Conservation (phyloP, 371 early-diverging fungal genomes). For the Mortierella polycephala region DNA sequence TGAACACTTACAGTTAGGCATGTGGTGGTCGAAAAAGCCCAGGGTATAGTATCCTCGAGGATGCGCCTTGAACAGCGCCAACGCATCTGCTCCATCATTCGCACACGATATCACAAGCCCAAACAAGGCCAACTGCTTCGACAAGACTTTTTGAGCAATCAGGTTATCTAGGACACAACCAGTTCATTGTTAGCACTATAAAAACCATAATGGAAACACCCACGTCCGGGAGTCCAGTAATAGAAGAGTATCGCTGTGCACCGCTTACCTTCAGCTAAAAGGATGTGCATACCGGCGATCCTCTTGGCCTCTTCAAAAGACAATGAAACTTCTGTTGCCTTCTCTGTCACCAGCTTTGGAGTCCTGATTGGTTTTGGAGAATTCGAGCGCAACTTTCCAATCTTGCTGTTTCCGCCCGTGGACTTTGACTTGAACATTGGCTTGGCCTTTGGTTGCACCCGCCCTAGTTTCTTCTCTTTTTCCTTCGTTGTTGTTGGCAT, state of each 20-base stretch:
- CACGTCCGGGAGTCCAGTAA: background rate
- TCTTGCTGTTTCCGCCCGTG: conserved; percentile 9
- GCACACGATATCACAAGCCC: conserved; percentile 50
- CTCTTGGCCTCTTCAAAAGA: conserved; percentile 42
- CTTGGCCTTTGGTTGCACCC: background rate
- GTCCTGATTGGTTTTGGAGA: conserved; percentile 45
- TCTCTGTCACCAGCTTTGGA: conserved; percentile 41
- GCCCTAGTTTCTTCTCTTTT: background rate
- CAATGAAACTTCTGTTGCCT: conserved; percentile 39
- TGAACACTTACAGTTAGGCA: conserved; percentile 41
- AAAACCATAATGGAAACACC: too few relatives aligned
- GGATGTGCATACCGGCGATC: conserved; percentile 46
- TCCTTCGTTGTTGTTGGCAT: background rate
- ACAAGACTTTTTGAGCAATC: conserved; percentile 47
- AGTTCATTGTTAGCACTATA: too few relatives aligned
- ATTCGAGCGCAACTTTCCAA: conserved; percentile 25
- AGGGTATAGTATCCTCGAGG: conserved; percentile 47
- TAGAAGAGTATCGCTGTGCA: background rate
- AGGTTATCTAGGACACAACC: conserved; percentile 19
- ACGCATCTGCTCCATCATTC: conserved; percentile 48
- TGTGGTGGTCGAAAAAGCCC: conserved; percentile 54
- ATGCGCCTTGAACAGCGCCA: conserved; percentile 39
- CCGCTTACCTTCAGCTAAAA: conserved; percentile 35
- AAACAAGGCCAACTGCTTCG: conserved; percentile 45
- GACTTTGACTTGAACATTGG: conserved; percentile 9